Conservation (phyloP, 1,139 yeast species). For the Lodderomyces parapsilosis region DNA sequence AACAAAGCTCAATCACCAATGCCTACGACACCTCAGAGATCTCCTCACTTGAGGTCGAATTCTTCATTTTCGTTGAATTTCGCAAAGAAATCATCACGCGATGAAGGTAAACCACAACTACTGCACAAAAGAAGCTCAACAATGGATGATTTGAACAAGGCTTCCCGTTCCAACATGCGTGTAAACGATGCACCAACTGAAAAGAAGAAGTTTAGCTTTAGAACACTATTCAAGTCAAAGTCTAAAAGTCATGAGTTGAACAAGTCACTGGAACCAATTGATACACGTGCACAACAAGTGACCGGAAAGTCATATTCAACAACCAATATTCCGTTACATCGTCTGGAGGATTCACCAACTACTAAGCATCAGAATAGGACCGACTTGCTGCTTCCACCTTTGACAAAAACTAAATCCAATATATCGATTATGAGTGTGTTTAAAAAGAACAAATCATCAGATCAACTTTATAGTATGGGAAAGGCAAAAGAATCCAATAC, state of each 20-base stretch:
- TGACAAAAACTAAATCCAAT: conserved; percentile 6
- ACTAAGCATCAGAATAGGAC: neutral
- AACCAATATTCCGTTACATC: conserved; percentile 22
- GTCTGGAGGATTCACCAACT: neutral
- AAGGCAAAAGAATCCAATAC: neutral
- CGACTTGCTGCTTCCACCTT: conserved; percentile 4
- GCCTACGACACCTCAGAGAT: conserved; percentile 16
- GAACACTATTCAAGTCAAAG: conserved; percentile 37
- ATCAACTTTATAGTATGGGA: conserved; percentile 14
- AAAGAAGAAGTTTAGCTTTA: conserved; percentile 42
- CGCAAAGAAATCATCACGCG: conserved; percentile 10
- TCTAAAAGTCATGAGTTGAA: conserved; percentile 29
- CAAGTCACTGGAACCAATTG: conserved; percentile 6
- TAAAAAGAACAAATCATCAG: conserved; percentile 25
- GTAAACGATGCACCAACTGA: conserved; percentile 9
- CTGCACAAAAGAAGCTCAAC: conserved; percentile 28
- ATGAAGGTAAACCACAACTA: neutral
- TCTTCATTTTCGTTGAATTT: conserved; percentile 27
- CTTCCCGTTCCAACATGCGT: conserved; percentile 5
- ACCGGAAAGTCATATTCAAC: conserved; percentile 27
- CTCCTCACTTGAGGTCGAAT: conserved; percentile 30
- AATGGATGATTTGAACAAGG: conserved; percentile 15
- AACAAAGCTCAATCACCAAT: conserved; percentile 3
- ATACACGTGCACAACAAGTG: conserved; percentile 7
- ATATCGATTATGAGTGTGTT: conserved; percentile 22